Percentiles rank a stretch among this genome's conserved stretches.
Evolutionary conservation across 106 monocot genomes (phyloP).

Genomic region (Dactylorhiza incarnata): DNA sequence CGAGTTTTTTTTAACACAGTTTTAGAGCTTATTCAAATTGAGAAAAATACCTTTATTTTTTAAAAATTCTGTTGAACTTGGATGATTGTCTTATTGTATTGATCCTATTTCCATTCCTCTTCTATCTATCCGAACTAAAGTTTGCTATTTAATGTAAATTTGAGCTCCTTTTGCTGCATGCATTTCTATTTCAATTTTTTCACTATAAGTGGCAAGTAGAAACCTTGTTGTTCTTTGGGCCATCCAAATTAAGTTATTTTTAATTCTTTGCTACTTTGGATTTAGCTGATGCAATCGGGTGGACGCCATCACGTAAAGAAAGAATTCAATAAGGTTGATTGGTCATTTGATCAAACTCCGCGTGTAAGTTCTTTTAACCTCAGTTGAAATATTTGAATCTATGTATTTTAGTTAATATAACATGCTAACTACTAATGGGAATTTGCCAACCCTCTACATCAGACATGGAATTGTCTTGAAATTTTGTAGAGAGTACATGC

Average conservation of each 20-base stretch:
- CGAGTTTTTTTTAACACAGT: too few relatives aligned
- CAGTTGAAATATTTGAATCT: slow-evolving; percentile 5
- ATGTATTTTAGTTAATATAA: neutral
- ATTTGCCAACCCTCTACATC: neutral
- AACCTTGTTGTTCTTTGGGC: neutral
- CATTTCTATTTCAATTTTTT: neutral
- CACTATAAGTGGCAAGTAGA: neutral
- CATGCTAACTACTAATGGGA: neutral
- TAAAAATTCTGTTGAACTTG: neutral
- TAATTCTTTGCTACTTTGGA: slow-evolving; percentile 1
- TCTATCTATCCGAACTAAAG: neutral
- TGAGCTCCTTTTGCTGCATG: neutral
- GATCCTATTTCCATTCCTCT: neutral
- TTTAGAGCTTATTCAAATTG: too few relatives aligned
- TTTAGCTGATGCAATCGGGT: slow-evolving; percentile 33
- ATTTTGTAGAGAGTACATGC: neutral
- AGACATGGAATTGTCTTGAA: neutral
- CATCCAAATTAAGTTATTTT: neutral
- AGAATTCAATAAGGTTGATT: slow-evolving; percentile 62
- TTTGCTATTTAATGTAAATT: neutral
- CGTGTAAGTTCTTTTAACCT: slow-evolving; percentile 30
- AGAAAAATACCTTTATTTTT: neutral
- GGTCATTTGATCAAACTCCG: slow-evolving; percentile 65
- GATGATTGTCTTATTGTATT: neutral
- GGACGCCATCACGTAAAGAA: slow-evolving; percentile 31